These are phyloP conservation scores for Phytophthora meadii DNA, from an alignment of 352 stramenopile species.

Conservation along the genomic window DNA sequence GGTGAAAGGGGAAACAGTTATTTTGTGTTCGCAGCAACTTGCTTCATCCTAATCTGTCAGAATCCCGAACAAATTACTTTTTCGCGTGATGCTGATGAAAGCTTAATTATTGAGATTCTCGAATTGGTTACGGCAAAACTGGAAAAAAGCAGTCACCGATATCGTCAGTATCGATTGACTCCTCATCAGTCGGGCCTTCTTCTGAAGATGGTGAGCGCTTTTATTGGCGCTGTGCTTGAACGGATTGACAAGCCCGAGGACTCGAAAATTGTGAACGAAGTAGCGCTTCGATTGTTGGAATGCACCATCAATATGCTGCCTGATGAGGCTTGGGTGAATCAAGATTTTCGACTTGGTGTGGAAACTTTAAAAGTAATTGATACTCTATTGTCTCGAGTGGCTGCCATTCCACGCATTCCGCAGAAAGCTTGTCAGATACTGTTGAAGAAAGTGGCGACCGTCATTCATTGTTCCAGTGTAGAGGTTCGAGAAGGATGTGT, in stretches of 20 bases:
- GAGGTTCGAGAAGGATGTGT: conserved; percentile 34
- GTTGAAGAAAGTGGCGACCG: conserved; percentile 10
- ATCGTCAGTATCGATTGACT: conserved; percentile 28
- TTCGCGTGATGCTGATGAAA: conserved; percentile 6
- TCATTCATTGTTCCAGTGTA: conserved; percentile 20
- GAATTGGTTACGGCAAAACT: conserved; percentile 29
- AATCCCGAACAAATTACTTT: conserved; percentile 17
- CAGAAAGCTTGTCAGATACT: conserved; percentile 12
- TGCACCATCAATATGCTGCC: conserved; percentile 25
- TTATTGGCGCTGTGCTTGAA: conserved; percentile 23
- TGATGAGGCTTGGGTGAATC: conserved; percentile 14
- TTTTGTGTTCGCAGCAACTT: conserved; percentile 53
- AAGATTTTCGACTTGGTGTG: conserved; percentile 22
- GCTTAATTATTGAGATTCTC: conserved; percentile 20
- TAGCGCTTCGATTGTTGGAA: conserved; percentile 31
- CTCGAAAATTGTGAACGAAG: conserved; percentile 14
- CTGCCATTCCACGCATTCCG: conserved; percentile 21
- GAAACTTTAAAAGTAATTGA: conserved; percentile 34
- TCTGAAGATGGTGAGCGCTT: conserved; percentile 40
- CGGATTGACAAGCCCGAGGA: conserved; percentile 9
- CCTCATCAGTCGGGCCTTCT: conserved; percentile 39
- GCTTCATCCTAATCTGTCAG: conserved; percentile 47
- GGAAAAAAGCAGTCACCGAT: conserved; percentile 22
- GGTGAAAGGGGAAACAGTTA: conserved; percentile 28
- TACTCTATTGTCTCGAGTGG: conserved; percentile 19